Evolutionary conservation across 441 rosid genomes (phyloP), one percentile per base, ranked within the genome.

Genomic region (Macaranga tanarius): DNA sequence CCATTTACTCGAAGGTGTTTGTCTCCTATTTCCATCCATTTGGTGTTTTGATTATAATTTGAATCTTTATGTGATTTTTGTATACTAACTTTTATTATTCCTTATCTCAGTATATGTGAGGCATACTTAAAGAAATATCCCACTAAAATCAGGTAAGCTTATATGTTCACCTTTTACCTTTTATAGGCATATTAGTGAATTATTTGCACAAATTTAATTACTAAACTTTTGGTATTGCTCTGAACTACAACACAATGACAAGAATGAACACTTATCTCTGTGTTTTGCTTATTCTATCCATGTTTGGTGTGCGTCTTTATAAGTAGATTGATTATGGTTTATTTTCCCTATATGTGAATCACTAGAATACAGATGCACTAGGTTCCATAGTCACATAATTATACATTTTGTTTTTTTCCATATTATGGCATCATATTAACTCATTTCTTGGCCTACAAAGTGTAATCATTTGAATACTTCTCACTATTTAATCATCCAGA

Each of bases 51-150:
- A 10, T 65, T 10, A 13, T 38, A 60, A 19, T 6, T 34, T 4
- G 2, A 5, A 34, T 34, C 7, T 34, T 34, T 34, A 34, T 34
- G 31, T 28, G 31, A 28, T 28, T 28, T 28, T 28, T 28, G 31
- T 28, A 34, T 34, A 34, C 12, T 48, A 13, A n/a, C 28, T 48
- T 75, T 44, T 22, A 0, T 62, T 16, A 13, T 22, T 70, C 65
- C 80, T 71, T 52, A 28, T 69, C 61, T 64, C 97, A 95, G 97
- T 79, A 92, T 95, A 73, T 95, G 97, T 52, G 99, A 95, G 83
- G 90, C 99, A 25, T 95, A 95, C 82, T 91, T 89, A 88, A 86
- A 87, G 86, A 92, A 95, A 66, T 81, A 92, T 74, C 92, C 97
- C 48, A 71, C 79, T 56, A 90, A 88, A 86, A 92, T 89, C n/a